Evolutionary conservation across 2,329 filamentous ascomycete species (phyloP), one percentile per base, ranked within the genome.

Genomic region (Fusarium palustre): DNA sequence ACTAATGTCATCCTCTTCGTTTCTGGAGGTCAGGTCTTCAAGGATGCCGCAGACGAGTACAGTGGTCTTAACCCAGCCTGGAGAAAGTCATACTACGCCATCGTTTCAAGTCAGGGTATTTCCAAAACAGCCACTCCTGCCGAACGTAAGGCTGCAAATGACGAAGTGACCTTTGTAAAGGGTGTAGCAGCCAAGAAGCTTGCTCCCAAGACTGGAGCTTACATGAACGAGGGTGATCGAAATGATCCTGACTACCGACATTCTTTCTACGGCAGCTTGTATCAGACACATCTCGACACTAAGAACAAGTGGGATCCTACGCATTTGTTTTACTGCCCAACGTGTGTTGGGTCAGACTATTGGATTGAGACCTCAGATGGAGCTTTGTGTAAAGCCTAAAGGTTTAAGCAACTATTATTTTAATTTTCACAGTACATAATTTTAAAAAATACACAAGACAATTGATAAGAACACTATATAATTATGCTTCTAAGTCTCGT

Each of bases 211-310:
- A 69, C 66, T 20, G 66, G 55, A 0, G 61, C 25, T 0, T 69
- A 66, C 4, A 69, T 69, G 61, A 69, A 66, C 2, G 66, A 69
- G 24, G 66, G 66, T 2, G 66, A 69, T 15, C 66, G 66, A 0
- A 62, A 69, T 16, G 66, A 69, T 8, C 66, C 66, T 12, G 61
- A 69, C 6, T 69, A 54, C 11, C 66, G 42, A 38, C 3, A 4
- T 1, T 33, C 61, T 3, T 69, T 69, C 1, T 69, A 69, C 6
- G 66, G 61, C 0, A 53, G 43, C 5, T 7, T 69, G 1, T 67
- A 69, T n/a, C 11, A 36, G 0, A 31, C 18, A 12, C 66, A 69
- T 11, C 20, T 69, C 0, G 38, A 15, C 20, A 52, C 61, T 1
- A 69, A 69, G 48, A 60, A 16, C 9, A 69, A 59, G 33, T 69